Conservation (phyloP, 768 basidiomycete species). For the Brasilioporus rufonigricans region DNA sequence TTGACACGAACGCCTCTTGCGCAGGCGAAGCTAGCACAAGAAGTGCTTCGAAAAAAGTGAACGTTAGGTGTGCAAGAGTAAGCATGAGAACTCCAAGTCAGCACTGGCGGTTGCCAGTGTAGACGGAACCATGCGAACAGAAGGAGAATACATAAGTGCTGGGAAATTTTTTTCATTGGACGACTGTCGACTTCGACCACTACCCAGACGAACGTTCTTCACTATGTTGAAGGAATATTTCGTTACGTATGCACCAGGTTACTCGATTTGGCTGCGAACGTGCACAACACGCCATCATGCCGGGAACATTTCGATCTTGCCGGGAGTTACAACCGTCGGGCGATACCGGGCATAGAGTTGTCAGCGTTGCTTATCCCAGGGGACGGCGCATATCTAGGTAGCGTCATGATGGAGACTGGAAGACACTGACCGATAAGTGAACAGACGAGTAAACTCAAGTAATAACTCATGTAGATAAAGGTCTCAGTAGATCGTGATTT, state of each 20-base stretch:
- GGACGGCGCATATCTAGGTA: not conserved
- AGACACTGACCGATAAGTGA: constrained; percentile 2
- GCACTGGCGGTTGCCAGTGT: not conserved
- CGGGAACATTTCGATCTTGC: not conserved
- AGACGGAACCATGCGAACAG: not conserved
- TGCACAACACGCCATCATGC: constrained; percentile 5
- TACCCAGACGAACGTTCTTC: constrained; percentile 32
- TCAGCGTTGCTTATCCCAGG: not conserved
- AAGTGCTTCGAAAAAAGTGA: not conserved
- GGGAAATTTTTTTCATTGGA: constrained; percentile 14
- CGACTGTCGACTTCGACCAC: constrained; percentile 15
- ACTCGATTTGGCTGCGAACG: constrained; percentile 27
- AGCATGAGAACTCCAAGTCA: constrained; percentile 14
- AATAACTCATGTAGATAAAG: not conserved
- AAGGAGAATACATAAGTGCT: not conserved
- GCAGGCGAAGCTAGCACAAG: constrained; percentile 28
- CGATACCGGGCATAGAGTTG: not conserved
- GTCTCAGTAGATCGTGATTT: not conserved
- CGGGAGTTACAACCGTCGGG: not conserved
- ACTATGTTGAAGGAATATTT: not conserved
- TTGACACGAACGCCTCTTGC: constrained; percentile 23
- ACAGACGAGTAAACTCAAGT: not conserved
- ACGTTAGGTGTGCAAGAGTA: constrained; percentile 8
- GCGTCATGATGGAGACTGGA: not conserved
- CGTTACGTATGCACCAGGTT: constrained; percentile 3